Evolutionary conservation across 140 eudicot species (phyloP), one percentile per base, ranked within the genome.

Genomic region (Bidens hawaiensis): DNA sequence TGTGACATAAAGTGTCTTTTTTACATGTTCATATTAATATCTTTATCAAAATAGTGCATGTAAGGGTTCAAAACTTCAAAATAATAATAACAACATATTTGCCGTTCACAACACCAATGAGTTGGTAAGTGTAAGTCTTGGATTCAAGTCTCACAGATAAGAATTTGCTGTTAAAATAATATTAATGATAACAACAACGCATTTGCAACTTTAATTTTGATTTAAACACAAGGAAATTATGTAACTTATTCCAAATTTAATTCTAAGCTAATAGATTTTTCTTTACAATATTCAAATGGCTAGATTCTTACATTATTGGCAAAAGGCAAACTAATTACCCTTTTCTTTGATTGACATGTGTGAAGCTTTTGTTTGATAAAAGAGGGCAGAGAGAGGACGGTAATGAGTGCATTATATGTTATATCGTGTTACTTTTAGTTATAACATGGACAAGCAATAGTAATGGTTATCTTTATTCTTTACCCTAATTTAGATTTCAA

Each of bases 341-440:
- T 27, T 67, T 40, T 6, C 43, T 42, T 68, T 65, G 65, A 68
- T 68, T 68, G 66, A 57, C 48, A 45, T 28, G 58, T 68, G 16
- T 28, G 19, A 68, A 43, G 64, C 64, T 67, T 67, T 67, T 38
- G 64, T 54, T 65, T 41, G 55, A 16, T 52, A 54, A 67, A 65
- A 23, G 53, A 53, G 41, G 63, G 51, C 31, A 19, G 48, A 21
- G 60, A 30, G 14, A 23, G 27, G 38, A 31, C 74, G 11, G 55
- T 49, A 46, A 17, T 10, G 56, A 6, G 13, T 25, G 26, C 22
- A 62, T 26, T 11, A n/a, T n/a, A n/a, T n/a, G n/a, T n/a, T n/a
- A n/a, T n/a, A n/a, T 31, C 13, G 12, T 60, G 5, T 41, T 61
- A n/a, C 67, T 61, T 60, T 60, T 40, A 41, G 34, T 22, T 23